phyloP scores from a whole-genome alignment of 2,329 filamentous ascomycete species.

The Penicillium capsulatum region DNA sequence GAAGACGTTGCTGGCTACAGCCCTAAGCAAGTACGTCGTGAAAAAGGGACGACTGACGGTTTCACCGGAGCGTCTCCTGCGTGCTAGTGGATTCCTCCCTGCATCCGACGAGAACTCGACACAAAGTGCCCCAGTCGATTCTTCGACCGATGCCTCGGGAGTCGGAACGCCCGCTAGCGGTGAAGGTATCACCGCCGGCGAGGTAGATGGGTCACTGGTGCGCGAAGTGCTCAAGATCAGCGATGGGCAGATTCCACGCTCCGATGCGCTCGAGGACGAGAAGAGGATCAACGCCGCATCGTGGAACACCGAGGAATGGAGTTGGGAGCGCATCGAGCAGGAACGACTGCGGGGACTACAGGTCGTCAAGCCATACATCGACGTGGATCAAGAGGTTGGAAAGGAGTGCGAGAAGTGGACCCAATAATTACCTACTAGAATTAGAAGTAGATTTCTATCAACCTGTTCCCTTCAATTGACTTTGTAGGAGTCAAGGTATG shows the following conservation, averaged over 20 bases:
- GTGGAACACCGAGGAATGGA: conserved; percentile 48
- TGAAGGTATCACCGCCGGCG: conserved; percentile 32
- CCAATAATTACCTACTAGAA: conserved; percentile 5
- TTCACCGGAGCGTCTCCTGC: conserved; percentile 71
- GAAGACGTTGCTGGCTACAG: conserved; percentile 66
- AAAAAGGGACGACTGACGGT: conserved; percentile 80
- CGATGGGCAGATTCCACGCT: conserved; percentile 27
- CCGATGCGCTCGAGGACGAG: conserved; percentile 29
- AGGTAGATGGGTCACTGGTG: conserved; percentile 35
- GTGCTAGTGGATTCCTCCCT: conserved; percentile 69
- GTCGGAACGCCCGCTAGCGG: conserved; percentile 30
- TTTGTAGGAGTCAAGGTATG: too few relatives aligned
- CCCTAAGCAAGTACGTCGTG: conserved; percentile 75
- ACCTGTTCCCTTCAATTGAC: too few relatives aligned
- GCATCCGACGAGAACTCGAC: conserved; percentile 53
- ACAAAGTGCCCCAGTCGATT: conserved; percentile 17
- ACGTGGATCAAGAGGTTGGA: conserved; percentile 50
- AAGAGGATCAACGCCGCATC: conserved; percentile 30
- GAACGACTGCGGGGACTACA: conserved; percentile 54
- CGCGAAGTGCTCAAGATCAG: conserved; percentile 36
- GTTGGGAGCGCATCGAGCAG: conserved; percentile 58
- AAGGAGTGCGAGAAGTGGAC: conserved; percentile 40
- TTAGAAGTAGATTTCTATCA: not conserved
- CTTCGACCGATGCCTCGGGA: conserved; percentile 25
- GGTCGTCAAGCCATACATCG: conserved; percentile 53